phyloP scores from a whole-genome alignment of 2,329 filamentous ascomycete species.

The Aspergillus novofumigatus region DNA sequence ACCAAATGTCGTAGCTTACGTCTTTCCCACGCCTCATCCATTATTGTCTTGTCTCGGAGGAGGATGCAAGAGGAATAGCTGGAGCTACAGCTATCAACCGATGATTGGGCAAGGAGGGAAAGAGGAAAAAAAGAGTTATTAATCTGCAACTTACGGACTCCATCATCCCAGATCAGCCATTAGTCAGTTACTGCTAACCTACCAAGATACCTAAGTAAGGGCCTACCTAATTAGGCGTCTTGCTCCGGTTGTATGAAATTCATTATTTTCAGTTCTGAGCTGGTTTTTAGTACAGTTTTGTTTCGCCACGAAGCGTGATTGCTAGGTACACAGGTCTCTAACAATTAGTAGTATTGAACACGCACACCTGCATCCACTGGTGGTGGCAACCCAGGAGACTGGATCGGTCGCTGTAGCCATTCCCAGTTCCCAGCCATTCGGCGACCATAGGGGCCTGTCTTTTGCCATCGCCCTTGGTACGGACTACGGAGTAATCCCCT shows the following conservation, averaged over 20 bases:
- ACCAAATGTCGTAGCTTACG: not conserved
- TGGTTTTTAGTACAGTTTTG: not conserved
- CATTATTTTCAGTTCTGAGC: not conserved
- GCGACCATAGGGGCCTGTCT: not conserved
- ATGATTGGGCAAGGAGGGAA: not conserved
- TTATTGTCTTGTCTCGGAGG: not conserved
- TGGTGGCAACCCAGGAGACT: conserved; percentile 15
- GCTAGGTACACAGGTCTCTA: too few species aligned
- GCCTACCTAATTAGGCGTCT: not conserved
- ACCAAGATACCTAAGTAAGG: too few species aligned
- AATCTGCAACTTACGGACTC: not conserved
- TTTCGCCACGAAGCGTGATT: not conserved
- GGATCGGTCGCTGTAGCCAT: conserved; percentile 1
- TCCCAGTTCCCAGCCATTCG: not conserved
- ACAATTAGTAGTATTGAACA: not conserved
- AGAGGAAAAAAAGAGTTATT: not conserved
- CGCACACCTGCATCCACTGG: conserved; percentile 13
- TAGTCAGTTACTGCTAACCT: too few species aligned
- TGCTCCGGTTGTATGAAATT: not conserved
- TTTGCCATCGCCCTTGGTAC: not conserved
- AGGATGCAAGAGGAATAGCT: not conserved
- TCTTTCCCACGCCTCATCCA: not conserved
- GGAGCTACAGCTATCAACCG: not conserved
- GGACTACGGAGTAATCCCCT: not conserved
- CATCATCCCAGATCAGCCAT: too few species aligned